Conservation (phyloP, 1,139 yeast species). For the Geotrichum klebahnii region DNA sequence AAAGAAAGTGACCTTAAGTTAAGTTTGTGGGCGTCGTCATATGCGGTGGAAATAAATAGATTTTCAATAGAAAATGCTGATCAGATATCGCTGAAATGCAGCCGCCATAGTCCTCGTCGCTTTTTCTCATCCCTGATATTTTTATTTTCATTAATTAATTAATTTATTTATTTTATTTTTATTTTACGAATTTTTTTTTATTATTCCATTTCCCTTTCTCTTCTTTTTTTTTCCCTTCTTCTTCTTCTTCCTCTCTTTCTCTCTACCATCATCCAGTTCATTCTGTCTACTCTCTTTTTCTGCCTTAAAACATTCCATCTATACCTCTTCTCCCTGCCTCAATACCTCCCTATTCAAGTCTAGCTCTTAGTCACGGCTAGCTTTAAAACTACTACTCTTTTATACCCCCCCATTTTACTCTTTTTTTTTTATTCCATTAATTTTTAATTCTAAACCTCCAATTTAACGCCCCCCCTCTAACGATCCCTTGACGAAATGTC, state of each 20-base stretch:
- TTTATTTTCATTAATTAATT: background rate
- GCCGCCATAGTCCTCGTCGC: background rate
- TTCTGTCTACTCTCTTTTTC: background rate
- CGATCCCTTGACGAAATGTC: conserved; percentile 7
- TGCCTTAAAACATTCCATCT: background rate
- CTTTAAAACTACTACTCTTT: background rate
- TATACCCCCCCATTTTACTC: background rate
- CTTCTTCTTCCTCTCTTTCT: background rate
- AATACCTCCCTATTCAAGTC: background rate
- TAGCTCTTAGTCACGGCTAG: no score
- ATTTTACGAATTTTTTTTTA: no score
- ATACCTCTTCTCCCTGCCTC: background rate
- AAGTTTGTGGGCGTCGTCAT: no score
- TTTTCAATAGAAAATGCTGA: background rate
- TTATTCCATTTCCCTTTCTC: no score
- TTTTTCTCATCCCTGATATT: no score
- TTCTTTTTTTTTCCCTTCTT: background rate
- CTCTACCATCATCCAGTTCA: background rate
- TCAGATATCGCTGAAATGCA: background rate
- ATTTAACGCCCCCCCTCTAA: background rate
- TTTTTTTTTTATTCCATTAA: background rate
- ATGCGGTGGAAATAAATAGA: no score
- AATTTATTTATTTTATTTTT: no score
- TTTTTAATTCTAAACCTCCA: background rate
- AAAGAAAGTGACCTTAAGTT: no score